Conservation (phyloP, 495 filamentous ascomycete species). For the Apodospora peruviana region DNA sequence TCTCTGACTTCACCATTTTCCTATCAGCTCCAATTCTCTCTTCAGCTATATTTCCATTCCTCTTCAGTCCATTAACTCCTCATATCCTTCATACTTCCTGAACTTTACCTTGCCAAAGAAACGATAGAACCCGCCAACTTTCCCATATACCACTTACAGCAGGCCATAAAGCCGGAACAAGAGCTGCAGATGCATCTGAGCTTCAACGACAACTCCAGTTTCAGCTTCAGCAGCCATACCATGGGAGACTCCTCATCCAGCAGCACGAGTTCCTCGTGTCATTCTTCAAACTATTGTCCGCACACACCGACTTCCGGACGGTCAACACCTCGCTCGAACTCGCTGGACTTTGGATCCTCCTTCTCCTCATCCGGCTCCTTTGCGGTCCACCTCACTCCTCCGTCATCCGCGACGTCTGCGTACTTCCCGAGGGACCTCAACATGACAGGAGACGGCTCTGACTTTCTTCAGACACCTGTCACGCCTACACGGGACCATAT, state of each 20-base stretch:
- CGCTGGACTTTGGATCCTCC: constrained; percentile 19
- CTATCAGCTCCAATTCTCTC: constrained; percentile 10
- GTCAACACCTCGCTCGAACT: constrained; percentile 14
- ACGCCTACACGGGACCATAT: constrained; percentile 16
- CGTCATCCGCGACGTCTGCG: constrained; percentile 28
- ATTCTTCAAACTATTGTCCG: constrained; percentile 30
- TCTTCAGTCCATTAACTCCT: not conserved
- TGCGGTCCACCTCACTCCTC: constrained; percentile 27
- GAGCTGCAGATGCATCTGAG: constrained; percentile 14
- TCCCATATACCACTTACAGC: constrained; percentile 14
- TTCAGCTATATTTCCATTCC: not conserved
- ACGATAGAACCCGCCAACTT: constrained; percentile 12
- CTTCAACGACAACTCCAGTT: constrained; percentile 15
- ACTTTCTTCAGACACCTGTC: constrained; percentile 14
- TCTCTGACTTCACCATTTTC: constrained; percentile 15
- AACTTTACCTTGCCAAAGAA: not conserved
- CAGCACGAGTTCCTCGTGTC: constrained; percentile 27
- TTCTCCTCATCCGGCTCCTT: constrained; percentile 13
- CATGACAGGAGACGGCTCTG: constrained; percentile 1
- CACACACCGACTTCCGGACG: constrained; percentile 35
- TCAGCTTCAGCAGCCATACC: constrained; percentile 19
- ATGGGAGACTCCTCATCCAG: constrained; percentile 14
- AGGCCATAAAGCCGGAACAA: no score
- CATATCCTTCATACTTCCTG: not conserved
- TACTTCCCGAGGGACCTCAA: constrained; percentile 28